phyloP scores from a whole-genome alignment of 129 eudicot genomes.

The Pulicaria dysenterica region DNA sequence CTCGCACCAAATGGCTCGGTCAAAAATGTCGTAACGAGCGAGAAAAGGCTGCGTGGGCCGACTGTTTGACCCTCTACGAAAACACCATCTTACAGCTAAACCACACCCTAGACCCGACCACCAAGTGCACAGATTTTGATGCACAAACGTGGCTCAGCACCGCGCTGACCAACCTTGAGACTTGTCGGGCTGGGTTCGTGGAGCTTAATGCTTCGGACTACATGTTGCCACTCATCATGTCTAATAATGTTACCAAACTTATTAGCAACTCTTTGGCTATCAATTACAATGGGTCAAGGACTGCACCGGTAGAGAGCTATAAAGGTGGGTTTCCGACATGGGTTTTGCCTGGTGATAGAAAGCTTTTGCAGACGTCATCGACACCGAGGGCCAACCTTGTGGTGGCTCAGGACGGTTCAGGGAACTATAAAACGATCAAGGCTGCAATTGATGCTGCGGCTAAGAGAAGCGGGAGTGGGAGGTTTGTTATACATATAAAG shows the following conservation, averaged over 20 bases:
- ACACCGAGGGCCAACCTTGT: conserved; percentile 43
- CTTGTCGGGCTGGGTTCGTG: conserved; percentile 67
- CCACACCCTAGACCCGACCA: conserved; percentile 49
- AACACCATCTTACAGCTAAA: conserved; percentile 56
- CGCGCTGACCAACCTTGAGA: conserved; percentile 72
- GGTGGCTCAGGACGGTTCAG: conserved; percentile 59
- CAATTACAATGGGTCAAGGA: conserved; percentile 30
- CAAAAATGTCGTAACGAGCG: conserved; percentile 52
- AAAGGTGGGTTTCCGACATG: conserved; percentile 47
- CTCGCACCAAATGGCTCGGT: conserved; percentile 48
- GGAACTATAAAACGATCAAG: conserved; percentile 44
- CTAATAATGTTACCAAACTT: conserved; percentile 52
- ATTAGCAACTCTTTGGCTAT: conserved; percentile 50
- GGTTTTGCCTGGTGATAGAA: conserved; percentile 41
- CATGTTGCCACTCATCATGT: conserved; percentile 50
- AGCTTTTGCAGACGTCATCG: conserved; percentile 45
- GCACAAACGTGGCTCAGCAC: conserved; percentile 81
- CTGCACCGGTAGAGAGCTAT: conserved; percentile 24
- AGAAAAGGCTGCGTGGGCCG: conserved; percentile 68
- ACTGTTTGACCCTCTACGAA: conserved; percentile 56
- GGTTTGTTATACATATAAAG: conserved; percentile 48
- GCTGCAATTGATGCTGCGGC: conserved; percentile 53
- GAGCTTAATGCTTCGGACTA: conserved; percentile 57
- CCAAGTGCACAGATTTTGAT: conserved; percentile 54
- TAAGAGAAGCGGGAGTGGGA: conserved; percentile 50